Evolutionary conservation across 805 yeast genomes (phyloP), one percentile per base, ranked within the genome.

Genomic region (Candida odintsovae): DNA sequence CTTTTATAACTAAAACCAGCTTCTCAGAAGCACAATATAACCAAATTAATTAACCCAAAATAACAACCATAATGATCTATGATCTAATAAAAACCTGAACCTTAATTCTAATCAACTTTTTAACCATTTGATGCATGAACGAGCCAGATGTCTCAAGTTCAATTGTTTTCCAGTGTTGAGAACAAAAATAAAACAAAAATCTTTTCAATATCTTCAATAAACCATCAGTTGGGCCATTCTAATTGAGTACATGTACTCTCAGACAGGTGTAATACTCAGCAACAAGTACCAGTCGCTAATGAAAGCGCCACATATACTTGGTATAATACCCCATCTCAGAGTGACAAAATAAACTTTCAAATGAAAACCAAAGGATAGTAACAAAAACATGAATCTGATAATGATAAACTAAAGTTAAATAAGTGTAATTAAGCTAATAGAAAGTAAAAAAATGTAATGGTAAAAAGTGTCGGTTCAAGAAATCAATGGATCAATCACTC

Each of bases 221-320:
- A 13, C 20, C 26, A 48, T 28, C 38, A 23, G 35, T 33, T 16
- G 36, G 36, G 6, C n/a, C 31, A 28, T 13, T 13, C 15, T 13
- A 13, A 28, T 13, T 28, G n/a, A 28, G 13, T 13, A 13, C 4
- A 3, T 13, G 4, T 12, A 13, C 31, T 28, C 31, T 28, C 11
- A 4, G n/a, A 28, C n/a, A 13, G 31, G 31, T 28, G 31, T 13
- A 28, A 28, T 28, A 28, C 31, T 33, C 20, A 33, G 20, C 11
- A 10, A 16, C 19, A 33, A 33, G 20, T 33, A 33, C 60, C 61
- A 57, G 61, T 57, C 61, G 61, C 61, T 54, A 15, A 12, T 13
- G 33, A 48, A 43, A 55, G 61, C 61, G 61, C 61, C 61, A 57
- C 61, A 54, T 57, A 53, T 49, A 47, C 7, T n/a, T 19, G 13